A percentile compares a stretch with the other conserved stretches of the same genome.
These are phyloP conservation scores for Hemisphaericaspora subhashii DNA, from an alignment of 1,139 yeast species.

Conservation along the genomic window DNA sequence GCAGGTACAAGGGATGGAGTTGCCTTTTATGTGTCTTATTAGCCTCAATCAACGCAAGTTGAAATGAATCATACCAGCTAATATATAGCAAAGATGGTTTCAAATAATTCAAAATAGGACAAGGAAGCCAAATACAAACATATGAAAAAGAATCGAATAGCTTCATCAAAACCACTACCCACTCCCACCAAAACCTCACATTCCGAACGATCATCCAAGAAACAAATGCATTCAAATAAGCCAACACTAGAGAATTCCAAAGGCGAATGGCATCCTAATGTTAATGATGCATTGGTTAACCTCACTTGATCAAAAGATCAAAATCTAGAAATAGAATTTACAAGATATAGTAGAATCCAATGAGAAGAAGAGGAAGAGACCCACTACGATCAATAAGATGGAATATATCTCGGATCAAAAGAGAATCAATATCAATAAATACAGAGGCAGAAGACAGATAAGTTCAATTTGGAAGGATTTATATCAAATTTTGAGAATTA, in stretches of 20 bases:
- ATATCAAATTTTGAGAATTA: slow-evolving; percentile 22
- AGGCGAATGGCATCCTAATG: slow-evolving; percentile 46
- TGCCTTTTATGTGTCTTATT: too few species aligned
- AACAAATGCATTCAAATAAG: slow-evolving; percentile 13
- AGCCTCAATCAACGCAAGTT: too few species aligned
- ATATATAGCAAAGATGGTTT: slow-evolving; percentile 29
- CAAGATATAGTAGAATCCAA: slow-evolving; percentile 26
- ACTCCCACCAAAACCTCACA: slow-evolving; percentile 11
- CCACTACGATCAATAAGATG: slow-evolving; percentile 23
- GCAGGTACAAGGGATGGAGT: too few species aligned
- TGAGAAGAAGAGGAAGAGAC: slow-evolving; percentile 14
- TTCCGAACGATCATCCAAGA: slow-evolving; percentile 43
- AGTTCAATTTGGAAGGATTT: slow-evolving; percentile 26
- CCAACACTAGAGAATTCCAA: slow-evolving; percentile 30
- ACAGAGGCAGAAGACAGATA: slow-evolving; percentile 5
- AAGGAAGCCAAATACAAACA: slow-evolving; percentile 42
- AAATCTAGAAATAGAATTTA: slow-evolving; percentile 39
- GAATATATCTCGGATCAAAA: slow-evolving; percentile 38
- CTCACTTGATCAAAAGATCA: slow-evolving; percentile 38
- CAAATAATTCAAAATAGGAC: slow-evolving; percentile 48
- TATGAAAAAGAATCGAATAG: slow-evolving; percentile 41
- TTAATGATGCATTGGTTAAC: slow-evolving; percentile 42
- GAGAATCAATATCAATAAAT: slow-evolving; percentile 13
- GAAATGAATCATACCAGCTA: too few species aligned
- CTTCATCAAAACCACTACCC: slow-evolving; percentile 12